phyloP scores from a whole-genome alignment of 495 filamentous ascomycete genomes.

The Penicillium egyptiacum region DNA sequence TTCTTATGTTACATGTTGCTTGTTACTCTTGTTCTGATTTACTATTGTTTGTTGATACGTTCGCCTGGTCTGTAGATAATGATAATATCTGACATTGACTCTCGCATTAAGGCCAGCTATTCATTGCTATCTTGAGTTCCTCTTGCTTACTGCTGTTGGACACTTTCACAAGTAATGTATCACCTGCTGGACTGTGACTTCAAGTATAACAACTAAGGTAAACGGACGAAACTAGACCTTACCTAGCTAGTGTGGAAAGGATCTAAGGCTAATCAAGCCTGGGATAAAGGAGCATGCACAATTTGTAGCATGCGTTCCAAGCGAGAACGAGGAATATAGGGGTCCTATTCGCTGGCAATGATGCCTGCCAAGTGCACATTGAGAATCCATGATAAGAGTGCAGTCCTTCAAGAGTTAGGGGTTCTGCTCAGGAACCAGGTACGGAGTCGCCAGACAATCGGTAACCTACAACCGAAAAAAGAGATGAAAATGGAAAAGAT shows the following conservation, averaged over 20 bases:
- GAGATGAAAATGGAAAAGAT: not conserved
- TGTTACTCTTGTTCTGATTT: not conserved
- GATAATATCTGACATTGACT: constrained; percentile 5
- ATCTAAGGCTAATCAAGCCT: not conserved
- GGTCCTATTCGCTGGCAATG: not conserved
- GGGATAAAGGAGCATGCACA: constrained; percentile 1
- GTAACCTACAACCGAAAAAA: not conserved
- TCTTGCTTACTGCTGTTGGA: not conserved
- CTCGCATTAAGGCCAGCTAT: not conserved
- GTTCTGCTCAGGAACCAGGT: not conserved
- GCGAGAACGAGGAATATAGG: not conserved
- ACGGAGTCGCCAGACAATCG: not conserved
- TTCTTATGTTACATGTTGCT: constrained; percentile 1
- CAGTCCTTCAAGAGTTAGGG: not conserved
- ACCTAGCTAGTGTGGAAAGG: not conserved
- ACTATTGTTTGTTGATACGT: constrained; percentile 5
- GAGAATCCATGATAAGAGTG: not conserved
- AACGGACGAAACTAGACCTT: not conserved
- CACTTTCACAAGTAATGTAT: not conserved
- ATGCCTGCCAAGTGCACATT: not conserved
- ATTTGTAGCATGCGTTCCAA: not conserved
- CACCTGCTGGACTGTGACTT: not conserved
- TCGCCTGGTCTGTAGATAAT: constrained; percentile 8
- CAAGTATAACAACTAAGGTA: not conserved
- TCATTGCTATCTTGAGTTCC: not conserved